A percentile compares a stretch with the other conserved stretches of the same genome.
Conservation (phyloP, 345 rosid genomes). For the Salix caprea region DNA sequence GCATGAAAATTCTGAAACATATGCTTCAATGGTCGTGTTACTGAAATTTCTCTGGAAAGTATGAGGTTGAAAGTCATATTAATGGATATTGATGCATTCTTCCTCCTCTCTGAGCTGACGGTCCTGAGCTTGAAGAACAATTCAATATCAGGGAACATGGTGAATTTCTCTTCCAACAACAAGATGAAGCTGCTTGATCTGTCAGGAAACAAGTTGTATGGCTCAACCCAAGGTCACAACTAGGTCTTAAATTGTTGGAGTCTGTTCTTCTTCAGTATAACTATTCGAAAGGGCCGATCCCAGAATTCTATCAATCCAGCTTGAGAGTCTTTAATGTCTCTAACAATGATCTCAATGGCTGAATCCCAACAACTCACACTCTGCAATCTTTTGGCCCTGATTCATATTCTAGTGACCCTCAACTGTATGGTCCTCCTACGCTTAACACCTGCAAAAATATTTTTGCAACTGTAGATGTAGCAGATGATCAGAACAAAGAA, state of each 20-base stretch:
- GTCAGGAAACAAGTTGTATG: conserved; percentile 36
- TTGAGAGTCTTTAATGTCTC: conserved; percentile 40
- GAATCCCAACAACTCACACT: conserved; percentile 28
- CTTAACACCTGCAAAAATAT: conserved; percentile 4
- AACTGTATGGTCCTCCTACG: conserved; percentile 30
- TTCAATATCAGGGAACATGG: conserved; percentile 30
- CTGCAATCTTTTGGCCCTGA: conserved; percentile 25
- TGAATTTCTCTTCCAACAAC: conserved; percentile 40
- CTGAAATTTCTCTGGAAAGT: conserved; percentile 27
- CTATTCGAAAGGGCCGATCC: conserved; percentile 38
- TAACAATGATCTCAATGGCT: conserved; percentile 38
- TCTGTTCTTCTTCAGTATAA: conserved; percentile 45
- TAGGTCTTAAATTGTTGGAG: conserved; percentile 19
- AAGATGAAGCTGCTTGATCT: conserved; percentile 35
- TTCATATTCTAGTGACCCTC: conserved; percentile 22
- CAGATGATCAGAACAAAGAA: background rate
- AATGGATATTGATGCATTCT: conserved; percentile 19
- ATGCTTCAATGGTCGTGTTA: conserved; percentile 29
- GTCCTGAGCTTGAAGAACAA: conserved; percentile 41
- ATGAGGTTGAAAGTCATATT: conserved; percentile 27
- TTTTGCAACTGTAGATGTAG: background rate
- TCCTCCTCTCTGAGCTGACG: conserved; percentile 28
- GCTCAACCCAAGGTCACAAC: conserved; percentile 25
- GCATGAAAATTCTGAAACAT: no score
- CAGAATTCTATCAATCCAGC: conserved; percentile 29